Evolutionary conservation across 2,329 filamentous ascomycete genomes (phyloP).

Genomic region (Trichoderma afroharzianum): DNA sequence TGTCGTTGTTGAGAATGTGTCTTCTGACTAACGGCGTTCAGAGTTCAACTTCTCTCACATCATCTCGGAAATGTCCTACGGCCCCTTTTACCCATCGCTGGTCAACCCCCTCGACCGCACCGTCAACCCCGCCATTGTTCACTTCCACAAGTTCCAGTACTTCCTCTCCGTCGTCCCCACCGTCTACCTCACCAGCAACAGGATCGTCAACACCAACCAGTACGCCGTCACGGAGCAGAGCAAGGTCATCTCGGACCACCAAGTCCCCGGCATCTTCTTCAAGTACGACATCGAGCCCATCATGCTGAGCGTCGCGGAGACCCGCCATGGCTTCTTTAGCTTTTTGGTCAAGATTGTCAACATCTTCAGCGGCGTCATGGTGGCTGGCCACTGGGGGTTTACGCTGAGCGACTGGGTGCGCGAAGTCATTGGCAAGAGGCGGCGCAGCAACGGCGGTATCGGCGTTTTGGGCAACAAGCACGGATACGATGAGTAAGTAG

Average conservation of each 20-base stretch:
- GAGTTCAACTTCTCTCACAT: constrained; percentile 98
- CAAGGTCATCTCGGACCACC: constrained; percentile 62
- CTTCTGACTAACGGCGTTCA: constrained; percentile 34
- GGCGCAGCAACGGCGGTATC: constrained; percentile 42
- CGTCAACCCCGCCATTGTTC: constrained; percentile 64
- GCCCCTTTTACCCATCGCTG: constrained; percentile 91
- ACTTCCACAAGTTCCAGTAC: constrained; percentile 98
- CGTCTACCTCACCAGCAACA: constrained; percentile 69
- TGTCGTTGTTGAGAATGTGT: neutral
- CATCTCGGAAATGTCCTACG: constrained; percentile 93
- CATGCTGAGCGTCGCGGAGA: constrained; percentile 78
- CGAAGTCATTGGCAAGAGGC: constrained; percentile 51
- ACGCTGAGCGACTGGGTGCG: constrained; percentile 74
- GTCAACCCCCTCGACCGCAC: constrained; percentile 93
- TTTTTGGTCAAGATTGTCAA: constrained; percentile 84
- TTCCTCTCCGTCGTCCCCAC: constrained; percentile 94
- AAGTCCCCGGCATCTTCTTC: constrained; percentile 88
- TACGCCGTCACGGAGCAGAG: constrained; percentile 94
- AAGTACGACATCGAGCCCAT: constrained; percentile 99
- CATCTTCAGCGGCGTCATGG: constrained; percentile 83
- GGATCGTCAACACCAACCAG: constrained; percentile 86
- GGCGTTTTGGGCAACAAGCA: constrained; percentile 50
- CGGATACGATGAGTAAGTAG: constrained; percentile 27
- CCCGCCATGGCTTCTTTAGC: constrained; percentile 68
- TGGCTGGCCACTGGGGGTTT: constrained; percentile 91